Percentiles rank a stretch among this genome's conserved stretches.
phyloP scores from a whole-genome alignment of 1,284 basidiomycete species.

The Irpex sp. region DNA sequence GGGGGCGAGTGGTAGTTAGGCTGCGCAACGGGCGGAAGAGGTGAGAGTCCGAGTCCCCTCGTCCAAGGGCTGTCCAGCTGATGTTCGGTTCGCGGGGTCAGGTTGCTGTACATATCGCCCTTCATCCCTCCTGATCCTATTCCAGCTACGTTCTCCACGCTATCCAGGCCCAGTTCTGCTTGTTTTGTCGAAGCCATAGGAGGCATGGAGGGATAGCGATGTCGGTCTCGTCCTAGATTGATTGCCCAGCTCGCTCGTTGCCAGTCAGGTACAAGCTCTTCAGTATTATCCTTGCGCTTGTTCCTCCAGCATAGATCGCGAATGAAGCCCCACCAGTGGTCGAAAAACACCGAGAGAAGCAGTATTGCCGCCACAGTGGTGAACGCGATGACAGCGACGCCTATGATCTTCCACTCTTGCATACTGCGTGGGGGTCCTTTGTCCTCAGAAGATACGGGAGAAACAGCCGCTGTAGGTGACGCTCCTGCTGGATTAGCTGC shows the following conservation, averaged over 20 bases:
- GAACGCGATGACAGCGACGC: constrained; percentile 58
- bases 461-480: not conserved
- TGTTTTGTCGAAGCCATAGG: constrained; percentile 10
- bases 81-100: not conserved
- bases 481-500: not conserved
- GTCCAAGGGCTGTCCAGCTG: not conserved
- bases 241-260: constrained; percentile 56
- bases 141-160: constrained; percentile 8
- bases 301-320: constrained; percentile 43
- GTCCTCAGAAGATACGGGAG: constrained; percentile 2
- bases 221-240: constrained; percentile 38
- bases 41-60: constrained; percentile 10
- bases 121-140: constrained; percentile 7
- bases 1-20: not conserved
- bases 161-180: constrained; percentile 8
- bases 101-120: not conserved
- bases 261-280: constrained; percentile 63
- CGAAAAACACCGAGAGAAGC: constrained; percentile 58
- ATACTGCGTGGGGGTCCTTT: constrained; percentile 12
- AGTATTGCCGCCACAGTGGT: constrained; percentile 50
- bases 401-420: constrained; percentile 61
- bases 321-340: constrained; percentile 59
- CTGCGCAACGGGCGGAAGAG: constrained; percentile 2
- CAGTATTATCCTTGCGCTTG: constrained; percentile 31
- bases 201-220: constrained; percentile 27